These are phyloP conservation scores for Cucurbita ficifolia DNA, from an alignment of 306 rosid genomes.

Conservation along the genomic window DNA sequence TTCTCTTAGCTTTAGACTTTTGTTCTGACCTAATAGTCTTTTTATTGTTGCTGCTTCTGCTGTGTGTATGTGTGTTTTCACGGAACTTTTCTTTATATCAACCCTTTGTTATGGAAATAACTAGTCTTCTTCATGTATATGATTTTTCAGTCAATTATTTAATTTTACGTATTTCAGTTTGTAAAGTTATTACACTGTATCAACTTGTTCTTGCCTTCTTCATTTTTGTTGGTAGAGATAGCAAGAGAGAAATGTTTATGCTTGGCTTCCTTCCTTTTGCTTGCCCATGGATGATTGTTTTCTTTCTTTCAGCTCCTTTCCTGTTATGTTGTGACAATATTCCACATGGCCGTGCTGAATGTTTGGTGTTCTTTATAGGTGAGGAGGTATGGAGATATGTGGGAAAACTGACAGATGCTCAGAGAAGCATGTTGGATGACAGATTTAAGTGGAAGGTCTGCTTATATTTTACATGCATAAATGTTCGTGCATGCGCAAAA, in stretches of 20 bases:
- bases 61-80: neutral
- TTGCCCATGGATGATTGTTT: neutral
- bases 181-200: neutral
- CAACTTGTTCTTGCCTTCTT: neutral
- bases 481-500: neutral
- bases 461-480: neutral
- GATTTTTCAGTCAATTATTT: neutral
- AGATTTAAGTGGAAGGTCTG: conserved; percentile 94
- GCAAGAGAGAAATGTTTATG: neutral
- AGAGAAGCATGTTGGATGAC: conserved; percentile 93
- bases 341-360: neutral
- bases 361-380: conserved; percentile 28
- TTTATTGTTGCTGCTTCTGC: neutral
- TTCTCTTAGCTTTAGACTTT: neutral
- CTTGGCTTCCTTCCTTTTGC: neutral
- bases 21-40: neutral
- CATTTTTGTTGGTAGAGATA: neutral
- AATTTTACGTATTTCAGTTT: neutral
- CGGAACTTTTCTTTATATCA: neutral
- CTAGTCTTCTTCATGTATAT: neutral
- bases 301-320: neutral
- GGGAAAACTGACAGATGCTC: conserved; percentile 95
- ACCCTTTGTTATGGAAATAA: neutral
- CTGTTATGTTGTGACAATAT: neutral
- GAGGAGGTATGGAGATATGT: conserved; percentile 98